Percentiles rank a stretch among this genome's conserved stretches.
Evolutionary conservation across 2,329 filamentous ascomycete species (phyloP).

Genomic region (Parastagonospora nodorum): DNA sequence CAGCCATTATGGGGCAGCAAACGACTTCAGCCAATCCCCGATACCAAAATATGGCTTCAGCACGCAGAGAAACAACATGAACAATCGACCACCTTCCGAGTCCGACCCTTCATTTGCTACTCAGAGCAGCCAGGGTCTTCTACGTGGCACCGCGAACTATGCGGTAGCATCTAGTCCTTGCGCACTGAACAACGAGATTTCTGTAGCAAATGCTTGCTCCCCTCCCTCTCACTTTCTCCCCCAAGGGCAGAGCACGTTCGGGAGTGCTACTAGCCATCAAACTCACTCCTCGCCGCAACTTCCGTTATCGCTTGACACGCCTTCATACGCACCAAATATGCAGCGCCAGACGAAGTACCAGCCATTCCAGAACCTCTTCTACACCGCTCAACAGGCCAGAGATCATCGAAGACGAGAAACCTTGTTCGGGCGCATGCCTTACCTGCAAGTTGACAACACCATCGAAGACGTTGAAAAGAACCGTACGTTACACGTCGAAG

Average conservation of each 20-base stretch:
- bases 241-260: not conserved
- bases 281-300: conserved; percentile 6
- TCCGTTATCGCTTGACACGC: not conserved
- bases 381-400: conserved; percentile 24
- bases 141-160: conserved; percentile 17
- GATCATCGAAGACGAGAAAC: conserved; percentile 29
- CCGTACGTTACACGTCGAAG: conserved; percentile 32
- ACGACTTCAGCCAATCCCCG: conserved; percentile 17
- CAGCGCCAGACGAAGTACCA: conserved; percentile 17
- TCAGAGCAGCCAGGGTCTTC: conserved; percentile 9
- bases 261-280: not conserved
- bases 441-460: conserved; percentile 28
- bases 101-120: conserved; percentile 2
- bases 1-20: conserved; percentile 12
- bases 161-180: conserved; percentile 12
- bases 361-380: conserved; percentile 27
- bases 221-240: not conserved
- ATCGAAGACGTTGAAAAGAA: conserved; percentile 24
- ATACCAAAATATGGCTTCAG: conserved; percentile 1
- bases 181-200: conserved; percentile 2
- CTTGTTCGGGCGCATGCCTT: conserved; percentile 32
- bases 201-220: not conserved
- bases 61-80: conserved; percentile 5
- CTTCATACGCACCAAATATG: not conserved
- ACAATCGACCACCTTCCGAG: conserved; percentile 4